Evolutionary conservation across 2,329 filamentous ascomycete species (phyloP).

Genomic region (Paradendryphiella salina): DNA sequence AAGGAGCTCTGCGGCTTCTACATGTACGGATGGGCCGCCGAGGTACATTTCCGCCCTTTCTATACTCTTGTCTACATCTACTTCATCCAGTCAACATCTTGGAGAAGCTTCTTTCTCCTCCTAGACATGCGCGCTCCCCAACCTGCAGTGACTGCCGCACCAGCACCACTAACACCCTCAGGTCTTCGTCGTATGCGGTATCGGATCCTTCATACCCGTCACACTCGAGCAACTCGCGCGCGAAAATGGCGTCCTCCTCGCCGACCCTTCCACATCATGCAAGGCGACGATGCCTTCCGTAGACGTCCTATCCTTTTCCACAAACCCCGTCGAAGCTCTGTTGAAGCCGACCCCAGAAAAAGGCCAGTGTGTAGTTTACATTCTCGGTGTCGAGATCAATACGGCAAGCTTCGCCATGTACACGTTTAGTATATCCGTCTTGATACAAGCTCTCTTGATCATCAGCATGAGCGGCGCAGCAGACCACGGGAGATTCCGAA

Average conservation of each 20-base stretch:
- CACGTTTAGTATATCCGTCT: conserved; percentile 89
- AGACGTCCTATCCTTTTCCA: conserved; percentile 27
- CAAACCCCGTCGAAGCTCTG: conserved; percentile 18
- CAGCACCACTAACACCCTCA: conserved; percentile 17
- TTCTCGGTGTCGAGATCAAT: conserved; percentile 86
- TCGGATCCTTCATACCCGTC: conserved; percentile 88
- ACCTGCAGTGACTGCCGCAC: background rate
- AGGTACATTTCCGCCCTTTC: conserved; percentile 50
- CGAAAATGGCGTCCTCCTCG: conserved; percentile 84
- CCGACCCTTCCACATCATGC: conserved; percentile 76
- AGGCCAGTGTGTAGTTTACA: conserved; percentile 76
- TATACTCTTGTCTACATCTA: no score
- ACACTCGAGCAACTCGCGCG: conserved; percentile 90
- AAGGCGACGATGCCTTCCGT: conserved; percentile 62
- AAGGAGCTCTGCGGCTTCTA: conserved; percentile 95
- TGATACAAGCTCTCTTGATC: conserved; percentile 86
- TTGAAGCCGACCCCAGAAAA: conserved; percentile 34
- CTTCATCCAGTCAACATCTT: no score
- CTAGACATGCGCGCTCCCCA: no score
- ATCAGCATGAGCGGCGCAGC: conserved; percentile 96
- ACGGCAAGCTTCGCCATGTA: conserved; percentile 98
- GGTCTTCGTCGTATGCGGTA: conserved; percentile 90
- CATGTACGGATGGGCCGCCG: conserved; percentile 91
- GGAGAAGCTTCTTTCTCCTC: no score
- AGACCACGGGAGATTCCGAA: conserved; percentile 86